Conservation (phyloP, 805 yeast genomes). For the Suhomyces sp. region DNA sequence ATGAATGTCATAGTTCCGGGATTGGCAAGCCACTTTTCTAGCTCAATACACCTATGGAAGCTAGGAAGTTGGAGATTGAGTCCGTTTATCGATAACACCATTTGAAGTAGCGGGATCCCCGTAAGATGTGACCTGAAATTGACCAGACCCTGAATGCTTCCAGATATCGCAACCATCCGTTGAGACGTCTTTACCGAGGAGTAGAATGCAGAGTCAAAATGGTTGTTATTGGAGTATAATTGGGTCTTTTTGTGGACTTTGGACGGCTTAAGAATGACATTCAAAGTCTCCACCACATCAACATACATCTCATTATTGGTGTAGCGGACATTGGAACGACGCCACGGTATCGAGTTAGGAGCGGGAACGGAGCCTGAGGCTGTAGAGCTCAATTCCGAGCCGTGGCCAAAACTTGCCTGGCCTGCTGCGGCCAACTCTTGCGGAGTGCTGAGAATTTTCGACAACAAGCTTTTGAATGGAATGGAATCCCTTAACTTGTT, state of each 20-base stretch:
- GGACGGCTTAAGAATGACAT: slow-evolving; percentile 47
- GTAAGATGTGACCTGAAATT: slow-evolving; percentile 66
- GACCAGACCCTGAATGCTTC: slow-evolving; percentile 60
- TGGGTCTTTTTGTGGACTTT: slow-evolving; percentile 9
- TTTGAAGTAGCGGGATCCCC: slow-evolving; percentile 70
- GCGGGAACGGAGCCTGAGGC: background rate
- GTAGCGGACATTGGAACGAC: slow-evolving; percentile 65
- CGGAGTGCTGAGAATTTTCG: slow-evolving; percentile 46
- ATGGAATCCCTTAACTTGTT: slow-evolving; percentile 68
- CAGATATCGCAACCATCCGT: slow-evolving; percentile 41
- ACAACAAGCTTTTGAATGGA: slow-evolving; percentile 58
- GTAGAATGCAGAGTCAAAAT: slow-evolving; percentile 24
- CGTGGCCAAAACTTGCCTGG: slow-evolving; percentile 1
- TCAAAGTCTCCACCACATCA: slow-evolving; percentile 69
- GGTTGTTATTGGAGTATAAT: slow-evolving; percentile 9
- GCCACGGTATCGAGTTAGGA: slow-evolving; percentile 63
- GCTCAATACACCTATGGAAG: slow-evolving; percentile 68
- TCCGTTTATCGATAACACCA: slow-evolving; percentile 46
- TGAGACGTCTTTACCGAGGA: slow-evolving; percentile 14
- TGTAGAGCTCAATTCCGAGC: background rate
- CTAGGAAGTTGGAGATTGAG: slow-evolving; percentile 54
- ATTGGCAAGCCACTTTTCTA: slow-evolving; percentile 46
- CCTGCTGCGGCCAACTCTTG: slow-evolving; percentile 34
- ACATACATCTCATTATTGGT: slow-evolving; percentile 83
- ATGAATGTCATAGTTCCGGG: slow-evolving; percentile 59